These are phyloP conservation scores for Erythrophleum ivorense DNA, from an alignment of 331 rosid genomes.

Conservation along the genomic window DNA sequence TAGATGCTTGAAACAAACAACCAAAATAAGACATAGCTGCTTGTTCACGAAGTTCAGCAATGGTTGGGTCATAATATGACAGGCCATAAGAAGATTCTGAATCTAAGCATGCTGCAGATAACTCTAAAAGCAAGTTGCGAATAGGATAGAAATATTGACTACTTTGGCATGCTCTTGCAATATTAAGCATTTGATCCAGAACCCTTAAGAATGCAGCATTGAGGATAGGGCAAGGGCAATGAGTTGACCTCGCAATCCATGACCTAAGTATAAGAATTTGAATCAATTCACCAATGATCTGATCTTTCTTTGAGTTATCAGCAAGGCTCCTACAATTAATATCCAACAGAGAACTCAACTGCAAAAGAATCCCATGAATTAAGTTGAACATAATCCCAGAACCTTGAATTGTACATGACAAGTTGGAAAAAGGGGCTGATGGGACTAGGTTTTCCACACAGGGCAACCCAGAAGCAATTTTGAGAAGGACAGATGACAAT, in stretches of 20 bases:
- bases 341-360: conserved; percentile 78
- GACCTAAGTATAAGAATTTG: conserved; percentile 59
- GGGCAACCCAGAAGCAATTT: conserved; percentile 81
- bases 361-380: conserved; percentile 88
- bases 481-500: conserved; percentile 66
- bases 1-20: conserved; percentile 74
- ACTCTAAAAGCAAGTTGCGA: conserved; percentile 68
- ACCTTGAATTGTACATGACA: conserved; percentile 35
- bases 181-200: conserved; percentile 82
- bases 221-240: conserved; percentile 78
- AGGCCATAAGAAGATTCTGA: conserved; percentile 53
- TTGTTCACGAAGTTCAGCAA: conserved; percentile 84
- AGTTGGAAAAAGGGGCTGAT: conserved; percentile 36
- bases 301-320: conserved; percentile 82
- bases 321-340: conserved; percentile 77
- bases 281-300: conserved; percentile 64
- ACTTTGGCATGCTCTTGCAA: conserved; percentile 60
- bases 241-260: conserved; percentile 72
- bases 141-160: conserved; percentile 49
- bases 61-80: conserved; percentile 78
- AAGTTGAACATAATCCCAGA: conserved; percentile 55
- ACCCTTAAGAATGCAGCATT: conserved; percentile 71
- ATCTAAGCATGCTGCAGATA: conserved; percentile 77
- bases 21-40: conserved; percentile 81
- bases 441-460: conserved; percentile 46